These are phyloP conservation scores for Brassica hybrid DNA, from an alignment of 441 rosid species.

Conservation along the genomic window DNA sequence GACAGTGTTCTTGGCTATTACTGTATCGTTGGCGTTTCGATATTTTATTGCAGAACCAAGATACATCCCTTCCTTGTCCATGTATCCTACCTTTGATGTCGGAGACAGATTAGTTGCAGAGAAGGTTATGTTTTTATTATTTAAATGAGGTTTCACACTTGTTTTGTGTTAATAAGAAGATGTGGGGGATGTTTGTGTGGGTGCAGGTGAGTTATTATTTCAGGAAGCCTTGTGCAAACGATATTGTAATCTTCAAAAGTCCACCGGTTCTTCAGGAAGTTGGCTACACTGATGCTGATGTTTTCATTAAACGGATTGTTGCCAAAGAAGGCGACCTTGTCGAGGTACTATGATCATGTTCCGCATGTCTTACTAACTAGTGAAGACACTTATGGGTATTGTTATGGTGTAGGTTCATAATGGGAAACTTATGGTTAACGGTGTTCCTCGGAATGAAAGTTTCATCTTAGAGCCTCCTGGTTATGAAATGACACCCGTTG, in stretches of 20 bases:
- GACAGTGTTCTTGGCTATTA: slow-evolving; percentile 75
- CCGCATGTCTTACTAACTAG: neutral
- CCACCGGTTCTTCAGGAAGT: slow-evolving; percentile 94
- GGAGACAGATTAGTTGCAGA: slow-evolving; percentile 95
- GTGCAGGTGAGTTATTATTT: slow-evolving; percentile 80
- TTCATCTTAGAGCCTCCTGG: slow-evolving; percentile 79
- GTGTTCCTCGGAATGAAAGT: slow-evolving; percentile 65
- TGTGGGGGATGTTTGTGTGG: too few species aligned
- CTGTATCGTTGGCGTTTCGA: slow-evolving; percentile 85
- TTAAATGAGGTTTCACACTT: too few species aligned
- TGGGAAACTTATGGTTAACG: slow-evolving; percentile 86
- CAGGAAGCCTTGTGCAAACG: slow-evolving; percentile 95
- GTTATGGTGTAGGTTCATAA: slow-evolving; percentile 73
- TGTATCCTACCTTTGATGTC: slow-evolving; percentile 98
- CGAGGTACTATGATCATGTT: slow-evolving; percentile 56
- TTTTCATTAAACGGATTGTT: slow-evolving; percentile 85
- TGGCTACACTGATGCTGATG: slow-evolving; percentile 90
- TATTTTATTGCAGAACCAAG: slow-evolving; percentile 91
- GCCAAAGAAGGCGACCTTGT: slow-evolving; percentile 93
- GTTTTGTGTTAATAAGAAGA: too few species aligned
- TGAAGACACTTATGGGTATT: slow-evolving; percentile 5
- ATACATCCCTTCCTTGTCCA: slow-evolving; percentile 94
- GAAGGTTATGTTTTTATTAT: slow-evolving; percentile 61
- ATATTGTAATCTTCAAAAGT: slow-evolving; percentile 90
- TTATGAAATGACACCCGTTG: slow-evolving; percentile 82